Conservation (phyloP, 2,329 filamentous ascomycete genomes). For the Fusarium mangiferae region DNA sequence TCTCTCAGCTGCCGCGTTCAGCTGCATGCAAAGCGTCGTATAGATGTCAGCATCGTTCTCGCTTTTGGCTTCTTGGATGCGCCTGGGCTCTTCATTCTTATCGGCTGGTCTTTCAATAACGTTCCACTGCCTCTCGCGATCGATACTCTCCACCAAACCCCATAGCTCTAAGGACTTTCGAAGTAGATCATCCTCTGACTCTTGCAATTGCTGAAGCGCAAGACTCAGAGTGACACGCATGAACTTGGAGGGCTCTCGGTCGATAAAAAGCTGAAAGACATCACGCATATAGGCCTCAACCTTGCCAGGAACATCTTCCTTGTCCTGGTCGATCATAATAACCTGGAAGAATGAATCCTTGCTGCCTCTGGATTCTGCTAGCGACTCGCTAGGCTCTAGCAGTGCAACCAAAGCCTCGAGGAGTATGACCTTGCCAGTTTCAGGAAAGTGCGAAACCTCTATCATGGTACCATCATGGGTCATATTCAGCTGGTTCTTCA, state of each 20-base stretch:
- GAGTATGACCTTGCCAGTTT: conserved; percentile 56
- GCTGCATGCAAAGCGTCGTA: conserved; percentile 70
- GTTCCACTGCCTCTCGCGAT: conserved; percentile 71
- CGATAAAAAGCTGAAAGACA: conserved; percentile 66
- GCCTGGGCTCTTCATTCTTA: conserved; percentile 54
- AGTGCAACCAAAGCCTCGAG: conserved; percentile 50
- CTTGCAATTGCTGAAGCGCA: conserved; percentile 58
- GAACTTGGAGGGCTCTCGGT: conserved; percentile 68
- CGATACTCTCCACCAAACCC: conserved; percentile 73
- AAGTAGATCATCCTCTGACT: conserved; percentile 64
- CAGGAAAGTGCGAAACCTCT: conserved; percentile 69
- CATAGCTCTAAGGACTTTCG: conserved; percentile 70
- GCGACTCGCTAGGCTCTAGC: conserved; percentile 50
- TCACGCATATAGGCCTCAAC: conserved; percentile 70
- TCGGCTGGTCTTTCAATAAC: conserved; percentile 61
- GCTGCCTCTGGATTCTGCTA: conserved; percentile 49
- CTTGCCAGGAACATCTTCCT: conserved; percentile 68
- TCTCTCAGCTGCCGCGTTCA: conserved; percentile 72
- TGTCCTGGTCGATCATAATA: conserved; percentile 70
- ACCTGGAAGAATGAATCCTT: conserved; percentile 50
- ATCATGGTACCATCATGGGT: conserved; percentile 61
- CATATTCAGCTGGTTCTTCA: conserved; percentile 62
- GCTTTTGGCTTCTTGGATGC: conserved; percentile 60
- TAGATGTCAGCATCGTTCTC: conserved; percentile 67
- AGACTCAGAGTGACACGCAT: conserved; percentile 68